These are phyloP conservation scores for Hyphochytrium catenoides DNA, from an alignment of 352 stramenopile species.

Conservation along the genomic window DNA sequence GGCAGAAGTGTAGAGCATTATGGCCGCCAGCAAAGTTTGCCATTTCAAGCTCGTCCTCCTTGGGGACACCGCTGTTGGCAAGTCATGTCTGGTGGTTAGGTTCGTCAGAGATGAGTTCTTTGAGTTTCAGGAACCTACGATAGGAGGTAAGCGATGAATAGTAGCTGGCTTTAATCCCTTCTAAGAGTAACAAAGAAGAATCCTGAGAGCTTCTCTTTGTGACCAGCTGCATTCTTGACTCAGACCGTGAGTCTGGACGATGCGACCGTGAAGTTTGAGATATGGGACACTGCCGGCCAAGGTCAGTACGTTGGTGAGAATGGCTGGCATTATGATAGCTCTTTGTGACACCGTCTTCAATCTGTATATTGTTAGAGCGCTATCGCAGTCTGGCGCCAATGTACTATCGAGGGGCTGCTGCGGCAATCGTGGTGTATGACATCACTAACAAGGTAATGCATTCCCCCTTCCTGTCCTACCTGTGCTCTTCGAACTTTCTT, in stretches of 20 bases:
- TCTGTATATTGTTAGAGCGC: conserved; percentile 31
- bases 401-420: conserved; percentile 86
- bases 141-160: conserved; percentile 36
- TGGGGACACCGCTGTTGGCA: conserved; percentile 96
- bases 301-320: conserved; percentile 12
- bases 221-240: conserved; percentile 83
- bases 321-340: conserved; percentile 4
- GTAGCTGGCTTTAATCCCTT: no score
- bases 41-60: conserved; percentile 99
- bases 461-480: neutral
- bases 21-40: conserved; percentile 53
- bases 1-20: conserved; percentile 9
- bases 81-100: conserved; percentile 96
- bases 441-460: conserved; percentile 77
- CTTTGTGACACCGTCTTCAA: conserved; percentile 1
- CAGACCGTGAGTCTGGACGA: conserved; percentile 94
- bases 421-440: conserved; percentile 90
- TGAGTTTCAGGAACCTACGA: conserved; percentile 95
- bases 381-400: conserved; percentile 92
- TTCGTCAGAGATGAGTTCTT: conserved; percentile 99
- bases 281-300: conserved; percentile 96
- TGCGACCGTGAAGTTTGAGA: conserved; percentile 99
- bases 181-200: no score
- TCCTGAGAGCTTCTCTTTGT: no score
- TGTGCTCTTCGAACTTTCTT: conserved; percentile 3